Evolutionary conservation across 1,284 basidiomycete species (phyloP), one percentile per base, ranked within the genome.

Genomic region (Cutaneotrichosporon mucoides): DNA sequence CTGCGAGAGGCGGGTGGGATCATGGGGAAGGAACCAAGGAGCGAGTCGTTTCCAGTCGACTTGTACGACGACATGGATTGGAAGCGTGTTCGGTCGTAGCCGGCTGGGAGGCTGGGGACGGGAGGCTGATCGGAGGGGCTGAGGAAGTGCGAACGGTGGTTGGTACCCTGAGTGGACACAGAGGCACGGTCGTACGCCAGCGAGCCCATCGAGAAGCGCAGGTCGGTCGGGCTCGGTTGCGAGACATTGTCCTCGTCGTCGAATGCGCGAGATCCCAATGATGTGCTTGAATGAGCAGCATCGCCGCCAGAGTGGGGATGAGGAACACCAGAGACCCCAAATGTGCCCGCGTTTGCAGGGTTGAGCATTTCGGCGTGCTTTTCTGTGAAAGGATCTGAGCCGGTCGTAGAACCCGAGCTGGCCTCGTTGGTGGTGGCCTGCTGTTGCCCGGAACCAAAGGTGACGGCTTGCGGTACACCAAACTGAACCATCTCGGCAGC

Each of bases 161-260:
- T 45, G 5, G 75, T 76, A 3, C 73, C 75, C 56, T 70, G 70
- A 1, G 75, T 74, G 9, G 68, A 70, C 2, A 73, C 59, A 38
- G 68, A 70, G 43, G 68, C 65, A 11, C 72, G 56, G 59, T 65
- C 66, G 38, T 71, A 71, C 10, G 73, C 76, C 45, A 78, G 48
- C 36, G 69, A 72, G 3, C 75, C 76, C 74, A 78, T 76, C 1
- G 77, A 78, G 69, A 78, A 78, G 10, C 77, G 65, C 35, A 78
- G 63, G 57, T 78, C 77, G 15, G 62, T 60, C 8, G 58, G 62
- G 53, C 59, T 54, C 12, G 65, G 68, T 50, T 64, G 59, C 6
- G 59, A 47, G 1, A 57, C 34, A n/a, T 55, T 69, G 44, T 59
- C 63, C 24, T 65, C 66, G 47, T 67, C 62, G 24, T 65, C 68